Evolutionary conservation across 2,329 filamentous ascomycete species (phyloP).

Genomic region (Beauveria sp.): DNA sequence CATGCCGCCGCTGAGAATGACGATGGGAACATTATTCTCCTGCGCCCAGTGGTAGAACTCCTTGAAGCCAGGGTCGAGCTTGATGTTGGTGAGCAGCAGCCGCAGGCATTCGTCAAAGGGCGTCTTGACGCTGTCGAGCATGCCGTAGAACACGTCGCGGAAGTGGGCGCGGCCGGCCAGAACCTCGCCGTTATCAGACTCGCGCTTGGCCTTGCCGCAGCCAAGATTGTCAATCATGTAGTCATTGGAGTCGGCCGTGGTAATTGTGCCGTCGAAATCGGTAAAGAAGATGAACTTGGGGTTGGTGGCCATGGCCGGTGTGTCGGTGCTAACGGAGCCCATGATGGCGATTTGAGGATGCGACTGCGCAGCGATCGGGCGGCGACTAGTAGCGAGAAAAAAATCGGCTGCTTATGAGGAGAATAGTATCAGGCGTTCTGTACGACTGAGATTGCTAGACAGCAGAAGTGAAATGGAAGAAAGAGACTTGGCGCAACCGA

Average conservation of each 20-base stretch:
- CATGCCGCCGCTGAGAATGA: conserved; percentile 91
- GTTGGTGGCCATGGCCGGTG: conserved; percentile 55
- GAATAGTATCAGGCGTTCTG: neutral
- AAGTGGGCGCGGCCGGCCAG: conserved; percentile 65
- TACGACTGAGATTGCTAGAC: neutral
- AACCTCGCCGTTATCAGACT: conserved; percentile 67
- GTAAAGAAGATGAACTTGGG: conserved; percentile 97
- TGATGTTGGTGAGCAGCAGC: conserved; percentile 72
- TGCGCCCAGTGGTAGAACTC: conserved; percentile 81
- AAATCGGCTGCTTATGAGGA: neutral
- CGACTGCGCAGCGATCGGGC: neutral
- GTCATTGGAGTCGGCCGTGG: conserved; percentile 59
- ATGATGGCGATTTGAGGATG: conserved; percentile 24
- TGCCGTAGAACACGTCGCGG: conserved; percentile 79
- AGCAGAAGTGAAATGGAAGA: neutral
- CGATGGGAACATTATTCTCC: conserved; percentile 78
- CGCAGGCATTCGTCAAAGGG: conserved; percentile 79
- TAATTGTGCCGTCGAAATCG: conserved; percentile 97
- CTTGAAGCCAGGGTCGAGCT: conserved; percentile 80
- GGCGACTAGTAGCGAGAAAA: no score
- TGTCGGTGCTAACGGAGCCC: conserved; percentile 34
- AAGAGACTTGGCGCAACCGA: neutral
- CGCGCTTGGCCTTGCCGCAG: conserved; percentile 65
- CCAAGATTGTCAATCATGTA: conserved; percentile 86
- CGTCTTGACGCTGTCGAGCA: conserved; percentile 79